These are phyloP conservation scores for Purpureocillium takamizusanense DNA, from an alignment of 2,329 filamentous ascomycete species.

Conservation along the genomic window DNA sequence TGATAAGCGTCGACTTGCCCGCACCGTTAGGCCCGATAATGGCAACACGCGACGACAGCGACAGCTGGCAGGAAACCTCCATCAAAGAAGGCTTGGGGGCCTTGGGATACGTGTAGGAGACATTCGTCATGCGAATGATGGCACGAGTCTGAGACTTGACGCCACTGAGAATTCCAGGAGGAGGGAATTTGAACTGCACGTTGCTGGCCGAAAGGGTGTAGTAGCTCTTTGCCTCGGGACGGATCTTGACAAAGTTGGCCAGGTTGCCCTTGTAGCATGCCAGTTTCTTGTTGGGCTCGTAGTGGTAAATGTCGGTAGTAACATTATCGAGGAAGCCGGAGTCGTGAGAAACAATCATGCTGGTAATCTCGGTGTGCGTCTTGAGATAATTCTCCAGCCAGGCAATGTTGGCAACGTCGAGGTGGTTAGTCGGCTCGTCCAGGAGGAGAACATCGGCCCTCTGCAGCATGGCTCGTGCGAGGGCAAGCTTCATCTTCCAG, in stretches of 20 bases:
- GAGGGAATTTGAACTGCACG: constrained; percentile 96
- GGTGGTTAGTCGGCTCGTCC: constrained; percentile 97
- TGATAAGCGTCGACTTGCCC: constrained; percentile 96
- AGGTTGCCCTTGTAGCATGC: constrained; percentile 78
- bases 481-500: constrained; percentile 99
- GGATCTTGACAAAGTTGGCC: constrained; percentile 74
- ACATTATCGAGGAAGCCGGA: constrained; percentile 94
- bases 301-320: constrained; percentile 98
- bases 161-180: constrained; percentile 85
- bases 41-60: constrained; percentile 83
- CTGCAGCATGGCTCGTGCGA: constrained; percentile 94
- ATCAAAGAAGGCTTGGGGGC: constrained; percentile 76
- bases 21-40: constrained; percentile 98
- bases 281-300: constrained; percentile 91
- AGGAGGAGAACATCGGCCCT: constrained; percentile 92
- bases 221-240: constrained; percentile 94
- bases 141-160: constrained; percentile 92
- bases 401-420: constrained; percentile 91
- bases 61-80: constrained; percentile 81
- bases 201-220: constrained; percentile 86
- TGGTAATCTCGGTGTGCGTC: constrained; percentile 92
- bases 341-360: constrained; percentile 97
- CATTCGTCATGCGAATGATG: constrained; percentile 90
- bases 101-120: constrained; percentile 89
- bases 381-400: constrained; percentile 96